Conservation (phyloP, 2,329 filamentous ascomycete genomes). For the Aspergillus sp. region DNA sequence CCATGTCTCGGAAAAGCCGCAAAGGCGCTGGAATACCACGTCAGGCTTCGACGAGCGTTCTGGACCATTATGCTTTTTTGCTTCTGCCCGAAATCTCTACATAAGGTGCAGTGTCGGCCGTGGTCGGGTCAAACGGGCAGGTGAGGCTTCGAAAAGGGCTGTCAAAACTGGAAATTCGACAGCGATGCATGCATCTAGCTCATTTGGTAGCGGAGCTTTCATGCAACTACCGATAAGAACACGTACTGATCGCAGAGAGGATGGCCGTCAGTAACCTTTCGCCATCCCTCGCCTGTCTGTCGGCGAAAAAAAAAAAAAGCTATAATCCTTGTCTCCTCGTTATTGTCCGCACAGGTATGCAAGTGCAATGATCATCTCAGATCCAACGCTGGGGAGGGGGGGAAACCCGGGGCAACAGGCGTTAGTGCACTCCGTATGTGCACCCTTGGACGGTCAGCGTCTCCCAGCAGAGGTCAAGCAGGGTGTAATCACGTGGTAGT, state of each 20-base stretch:
- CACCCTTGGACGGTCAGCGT: not conserved
- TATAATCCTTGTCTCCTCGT: not conserved
- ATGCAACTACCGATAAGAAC: not conserved
- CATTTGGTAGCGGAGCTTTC: not conserved
- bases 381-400: not conserved
- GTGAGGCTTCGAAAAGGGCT: not conserved
- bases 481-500: not conserved
- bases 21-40: not conserved
- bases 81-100: not conserved
- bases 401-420: not conserved
- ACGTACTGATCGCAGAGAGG: not conserved
- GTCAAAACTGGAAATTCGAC: not conserved
- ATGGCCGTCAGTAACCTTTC: not conserved
- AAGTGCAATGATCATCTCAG: not conserved
- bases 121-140: not conserved
- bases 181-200: not conserved
- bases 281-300: not conserved
- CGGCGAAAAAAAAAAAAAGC: not conserved
- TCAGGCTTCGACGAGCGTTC: not conserved
- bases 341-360: not conserved
- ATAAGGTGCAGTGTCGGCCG: not conserved
- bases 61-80: not conserved
- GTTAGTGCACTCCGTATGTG: not conserved
- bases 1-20: not conserved
- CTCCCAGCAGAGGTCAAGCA: not conserved